Evolutionary conservation across 495 filamentous ascomycete species (phyloP).

Genomic region (Glonium stellatum): DNA sequence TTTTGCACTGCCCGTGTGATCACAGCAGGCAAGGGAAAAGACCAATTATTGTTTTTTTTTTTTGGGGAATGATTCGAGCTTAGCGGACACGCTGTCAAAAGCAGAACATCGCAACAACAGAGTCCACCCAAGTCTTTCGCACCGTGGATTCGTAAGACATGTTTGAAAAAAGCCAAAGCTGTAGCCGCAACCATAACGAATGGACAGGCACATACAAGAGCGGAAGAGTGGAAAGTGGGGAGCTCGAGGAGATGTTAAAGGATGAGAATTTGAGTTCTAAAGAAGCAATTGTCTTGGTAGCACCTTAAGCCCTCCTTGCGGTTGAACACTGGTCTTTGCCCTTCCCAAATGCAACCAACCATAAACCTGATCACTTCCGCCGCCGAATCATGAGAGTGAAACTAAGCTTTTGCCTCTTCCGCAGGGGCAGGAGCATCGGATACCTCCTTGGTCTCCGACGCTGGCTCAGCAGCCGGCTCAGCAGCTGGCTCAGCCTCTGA

Average conservation of each 20-base stretch:
- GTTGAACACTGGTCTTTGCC: constrained; percentile 22
- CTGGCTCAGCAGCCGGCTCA: constrained; percentile 34
- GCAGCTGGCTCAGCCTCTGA: constrained; percentile 82
- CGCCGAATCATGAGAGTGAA: constrained; percentile 4
- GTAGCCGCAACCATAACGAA: background rate
- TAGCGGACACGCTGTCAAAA: no score
- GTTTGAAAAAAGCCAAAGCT: background rate
- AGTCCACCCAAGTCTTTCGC: background rate
- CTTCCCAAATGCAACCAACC: constrained; percentile 29
- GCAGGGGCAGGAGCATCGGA: constrained; percentile 22
- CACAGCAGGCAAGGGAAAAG: no score
- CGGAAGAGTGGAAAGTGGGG: background rate
- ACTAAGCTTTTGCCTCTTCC: constrained; percentile 31
- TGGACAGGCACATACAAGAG: background rate
- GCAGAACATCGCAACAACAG: background rate
- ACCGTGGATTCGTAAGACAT: background rate
- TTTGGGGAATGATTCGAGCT: no score
- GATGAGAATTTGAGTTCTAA: constrained; percentile 25
- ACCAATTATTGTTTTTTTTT: no score
- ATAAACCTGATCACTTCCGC: constrained; percentile 27
- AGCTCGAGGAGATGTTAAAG: background rate
- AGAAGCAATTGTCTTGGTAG: constrained; percentile 13
- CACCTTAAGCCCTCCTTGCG: constrained; percentile 20
- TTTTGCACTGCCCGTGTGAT: no score
- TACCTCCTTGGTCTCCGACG: constrained; percentile 14